Base-by-base conservation (phyloP, 2,329 filamentous ascomycete species). In the Fonsecaea multimorphosa region DNA sequence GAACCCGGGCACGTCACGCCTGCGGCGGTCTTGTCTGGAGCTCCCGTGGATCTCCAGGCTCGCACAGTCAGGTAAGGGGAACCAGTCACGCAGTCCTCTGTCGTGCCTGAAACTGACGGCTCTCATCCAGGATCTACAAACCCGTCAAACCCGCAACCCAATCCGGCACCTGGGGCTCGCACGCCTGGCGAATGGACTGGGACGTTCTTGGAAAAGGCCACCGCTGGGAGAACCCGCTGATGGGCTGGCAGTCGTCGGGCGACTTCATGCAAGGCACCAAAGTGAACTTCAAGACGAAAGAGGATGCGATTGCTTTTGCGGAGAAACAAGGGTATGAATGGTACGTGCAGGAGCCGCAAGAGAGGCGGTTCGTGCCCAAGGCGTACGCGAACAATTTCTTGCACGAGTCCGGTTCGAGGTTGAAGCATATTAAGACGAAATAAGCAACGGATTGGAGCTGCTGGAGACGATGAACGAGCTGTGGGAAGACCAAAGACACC, bases 241-340 rank as follows among this genome's bases (percentile, higher is more conserved):
- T 99, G 87, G 95, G 95, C 67, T 99, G 96, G 96, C 93, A 97
- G 78, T 98, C 94, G 27, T 96, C 93, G 19, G 94, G 86, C 63
- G 95, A 99, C 79, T 88, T 87, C 76, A 95, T 99, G 92, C 93
- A 99, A 79, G 94, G 93, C 75, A 96, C 93, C 56, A 87, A 93
- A 77, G 80, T 99, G 74, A 89, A 89, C 79, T 99, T 99, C 86
- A 91, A 91, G 79, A 86, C 84, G 74, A 98, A 97, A 84, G 93
- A 98, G 78, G 94, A 97, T 73, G 95, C 95, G 71, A 94, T 99
- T 74, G 83, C 85, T 65, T 99, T 99, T 76, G 95, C 96, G 27
- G 91, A 98, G 83, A 99, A 98, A 86, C 95, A 99, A 80, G 95
- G 96, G 38, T 99, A 99, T 78, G 94, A 99, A 78, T 99, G 97